Base-by-base conservation (phyloP, 164 flowering plant genomes). In the Umbellularia californica region DNA sequence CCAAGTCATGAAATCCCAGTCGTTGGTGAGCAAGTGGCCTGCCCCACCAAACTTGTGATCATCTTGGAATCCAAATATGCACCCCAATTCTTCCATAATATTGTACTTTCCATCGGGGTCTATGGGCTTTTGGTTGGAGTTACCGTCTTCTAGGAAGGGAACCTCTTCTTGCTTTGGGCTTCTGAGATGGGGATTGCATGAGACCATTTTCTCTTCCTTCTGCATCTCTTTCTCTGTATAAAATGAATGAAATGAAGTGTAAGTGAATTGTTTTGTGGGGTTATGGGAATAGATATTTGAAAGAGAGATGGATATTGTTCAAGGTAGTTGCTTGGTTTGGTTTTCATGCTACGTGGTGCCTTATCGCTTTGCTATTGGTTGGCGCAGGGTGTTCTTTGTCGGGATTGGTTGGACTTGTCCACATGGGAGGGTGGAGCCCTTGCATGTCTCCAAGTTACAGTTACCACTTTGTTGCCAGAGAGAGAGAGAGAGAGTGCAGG, bases 91-190 rank as follows among this genome's bases (percentile, higher is more conserved):
- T 23, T 79, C 85, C 78, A 81, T 58, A 22, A 79, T 75, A 58
- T 80, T 75, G 14, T 71, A 70, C 27, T 70, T 76, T 1, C 69
- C 74, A n/a, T 47, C 64, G 23, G 13, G 76, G 27, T 55, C 72
- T 27, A 41, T 41, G 47, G 47, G 47, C 9, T 41, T 41, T 41
- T 0, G 9, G 9, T 11, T 7, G 47, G 11, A 41, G 47, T 7
- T 41, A 41, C 15, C 62, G 11, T 74, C 55, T 0, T 79, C 83
- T 1, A 84, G 85, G 2, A 81, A 84, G 17, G 77, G 58, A 47
- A 80, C 82, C 58, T 83, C 85, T 76, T 87, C 88, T 76, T 70
- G 77, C 78, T 83, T 87, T 28, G 88, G 90, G 60, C 79, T 79
- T 71, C 55, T 84, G 24, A 84, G 66, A 68, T 72, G 72, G 19